Evolutionary conservation across 78 protist species (phyloP), one percentile per base, ranked within the genome.

Genomic region (Dictyostelium firmibasis): DNA sequence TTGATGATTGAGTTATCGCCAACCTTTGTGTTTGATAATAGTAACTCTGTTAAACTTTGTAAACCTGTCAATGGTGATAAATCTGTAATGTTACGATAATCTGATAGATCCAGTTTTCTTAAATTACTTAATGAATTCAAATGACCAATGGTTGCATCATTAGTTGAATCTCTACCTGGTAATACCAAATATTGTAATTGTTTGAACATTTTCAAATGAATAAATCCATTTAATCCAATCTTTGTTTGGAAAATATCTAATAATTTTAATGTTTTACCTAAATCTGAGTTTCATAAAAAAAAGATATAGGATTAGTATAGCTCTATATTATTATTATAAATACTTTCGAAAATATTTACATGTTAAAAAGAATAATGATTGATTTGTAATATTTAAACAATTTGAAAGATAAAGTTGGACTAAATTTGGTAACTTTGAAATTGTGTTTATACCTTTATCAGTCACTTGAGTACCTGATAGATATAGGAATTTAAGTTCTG

Each of bases 1-100:
- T n/a, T 35, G 13, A 38, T 44, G 11, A 89, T 57, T 18, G 81
- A 64, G 10, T 11, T 29, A 50, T 89, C 94, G 25, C 33, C 33
- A 20, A 89, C 25, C 50, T 81, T 89, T 6, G 94, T 89, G 70
- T 89, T 89, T 25, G 86, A 60, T 18, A 89, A 43, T 57, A 75
- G 47, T 4, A 89, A 23, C 29, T 89, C 94, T 23, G 18, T 5
- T 14, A 78, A 44, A 31, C 74, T 29, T 47, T 47, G 69, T 5
- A 89, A 36, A 35, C 14, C 7, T 20, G 38, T 43, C 4, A 89
- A 29, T 47, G 82, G 14, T 25, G 35, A 25, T 43, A 89, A 23
- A 38, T 43, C 27, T 4, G 62, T 69, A 38, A 89, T 31, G 9
- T 89, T 18, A n/a, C 35, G 82, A 36, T 89, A 89, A 50, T 89